Base-by-base conservation (phyloP, 768 basidiomycete genomes). In the Cantharellus cinnabarinus region DNA sequence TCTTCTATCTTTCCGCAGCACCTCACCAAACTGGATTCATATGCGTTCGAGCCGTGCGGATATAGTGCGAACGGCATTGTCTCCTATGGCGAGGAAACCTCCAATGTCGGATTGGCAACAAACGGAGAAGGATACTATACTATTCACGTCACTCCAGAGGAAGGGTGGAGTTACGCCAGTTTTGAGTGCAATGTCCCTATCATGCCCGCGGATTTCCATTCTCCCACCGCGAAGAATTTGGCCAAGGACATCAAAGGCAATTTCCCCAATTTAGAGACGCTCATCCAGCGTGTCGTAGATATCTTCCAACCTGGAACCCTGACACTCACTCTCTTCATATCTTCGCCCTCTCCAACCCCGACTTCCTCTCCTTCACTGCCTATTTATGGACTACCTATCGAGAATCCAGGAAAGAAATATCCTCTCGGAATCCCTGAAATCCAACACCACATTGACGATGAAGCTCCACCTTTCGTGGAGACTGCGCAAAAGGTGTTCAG, bases 101-200 rank as follows among this genome's bases (percentile, higher is more conserved):
- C 20, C 20, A 29, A 29, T 29, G 20, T 29, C 20, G 20, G 20
- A 29, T 29, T 29, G 20, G 58, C 54, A 29, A 57, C 59, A 29
- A 67, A 66, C 15, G 80, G 80, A 14, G 95, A 97, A 70, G 89
- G 94, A 42, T 99, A 99, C 71, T 97, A 89, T 69, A 97, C 90
- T 4, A 94, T 99, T 59, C 95, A 99, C 68, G 94, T 98, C 61
- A 99, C 95, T 0, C 95, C 95, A 37, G 95, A 98, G 70, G 82
- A 87, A 65, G 94, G 88, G 59, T 98, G 90, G 86, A 95, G 91
- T 52, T 99, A 95, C 70, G 95, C 95, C 63, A 89, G 86, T 66
- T 98, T 99, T 73, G 95, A 99, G 71, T 94, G 89, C 73, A 99
- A 99, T 70, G 80, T 95, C n/a, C 89, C 89, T 3, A 29, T 54